phyloP scores from a whole-genome alignment of 1,284 basidiomycete species.

The Gomphus sp. region DNA sequence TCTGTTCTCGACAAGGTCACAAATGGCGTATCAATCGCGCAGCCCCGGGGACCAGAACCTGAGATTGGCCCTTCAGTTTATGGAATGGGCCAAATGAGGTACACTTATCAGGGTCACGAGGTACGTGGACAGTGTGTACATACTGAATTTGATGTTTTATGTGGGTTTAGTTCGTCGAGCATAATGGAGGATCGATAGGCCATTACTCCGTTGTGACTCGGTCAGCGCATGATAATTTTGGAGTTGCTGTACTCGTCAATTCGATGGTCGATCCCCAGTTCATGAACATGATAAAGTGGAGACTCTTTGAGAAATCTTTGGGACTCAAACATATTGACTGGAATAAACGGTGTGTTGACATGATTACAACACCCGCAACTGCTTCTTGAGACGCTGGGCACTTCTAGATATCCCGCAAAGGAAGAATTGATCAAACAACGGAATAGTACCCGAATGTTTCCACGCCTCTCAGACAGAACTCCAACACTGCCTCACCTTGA shows the following conservation, averaged over 20 bases:
- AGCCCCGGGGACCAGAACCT: background rate
- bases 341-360: background rate
- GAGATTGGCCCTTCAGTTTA: conserved; percentile 20
- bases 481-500: background rate
- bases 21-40: conserved; percentile 19
- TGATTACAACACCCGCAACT: background rate
- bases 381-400: too few relatives aligned
- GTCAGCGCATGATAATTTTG: conserved; percentile 4
- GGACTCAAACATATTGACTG: conserved; percentile 9
- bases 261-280: background rate
- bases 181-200: conserved; percentile 31
- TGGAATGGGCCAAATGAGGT: conserved; percentile 32
- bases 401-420: background rate
- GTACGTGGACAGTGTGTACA: conserved; percentile 11
- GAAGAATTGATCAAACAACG: background rate
- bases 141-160: background rate
- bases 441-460: background rate
- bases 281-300: conserved; percentile 4
- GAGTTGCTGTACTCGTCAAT: conserved; percentile 5
- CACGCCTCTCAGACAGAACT: background rate
- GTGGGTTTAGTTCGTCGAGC: conserved; percentile 23
- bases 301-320: conserved; percentile 5
- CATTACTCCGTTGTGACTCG: conserved; percentile 6
- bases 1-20: conserved; percentile 24
- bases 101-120: conserved; percentile 31